Percentiles rank a stretch among this genome's conserved stretches.
phyloP scores from a whole-genome alignment of 1,284 basidiomycete species.

The Omphalotus olearius region DNA sequence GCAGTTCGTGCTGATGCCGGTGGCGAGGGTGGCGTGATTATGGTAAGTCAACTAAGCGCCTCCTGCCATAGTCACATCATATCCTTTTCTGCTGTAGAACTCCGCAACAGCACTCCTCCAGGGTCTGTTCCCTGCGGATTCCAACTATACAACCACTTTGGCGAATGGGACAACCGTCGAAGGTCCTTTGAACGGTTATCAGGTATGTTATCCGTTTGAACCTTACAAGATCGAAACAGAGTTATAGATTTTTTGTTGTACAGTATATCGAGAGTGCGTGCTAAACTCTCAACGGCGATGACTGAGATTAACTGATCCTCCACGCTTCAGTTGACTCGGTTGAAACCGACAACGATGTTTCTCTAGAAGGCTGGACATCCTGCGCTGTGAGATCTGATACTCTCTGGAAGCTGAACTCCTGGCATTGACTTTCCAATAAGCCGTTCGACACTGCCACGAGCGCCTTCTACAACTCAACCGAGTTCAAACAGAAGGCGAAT shows the following conservation, averaged over 20 bases:
- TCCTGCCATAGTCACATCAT: neutral
- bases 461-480: slow-evolving; percentile 11
- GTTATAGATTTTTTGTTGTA: neutral
- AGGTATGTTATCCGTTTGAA: slow-evolving; percentile 30
- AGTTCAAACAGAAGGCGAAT: slow-evolving; percentile 9
- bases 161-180: slow-evolving; percentile 71
- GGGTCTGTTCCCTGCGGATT: slow-evolving; percentile 61
- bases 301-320: slow-evolving; percentile 23
- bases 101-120: slow-evolving; percentile 69
- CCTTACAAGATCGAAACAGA: neutral
- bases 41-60: slow-evolving; percentile 31
- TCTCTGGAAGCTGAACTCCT: slow-evolving; percentile 9
- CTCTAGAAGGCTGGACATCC: slow-evolving; percentile 61
- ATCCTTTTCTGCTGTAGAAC: slow-evolving; percentile 19
- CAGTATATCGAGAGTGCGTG: slow-evolving; percentile 59
- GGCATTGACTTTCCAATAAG: neutral
- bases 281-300: slow-evolving; percentile 22
- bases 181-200: slow-evolving; percentile 73
- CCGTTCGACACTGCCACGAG: slow-evolving; percentile 12
- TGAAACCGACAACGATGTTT: slow-evolving; percentile 53
- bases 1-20: slow-evolving; percentile 70
- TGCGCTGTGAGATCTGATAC: slow-evolving; percentile 48
- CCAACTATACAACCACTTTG: slow-evolving; percentile 49
- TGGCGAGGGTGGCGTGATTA: slow-evolving; percentile 72
- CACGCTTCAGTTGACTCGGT: slow-evolving; percentile 58